These are phyloP conservation scores for Ogataea haglerorum DNA, from an alignment of 805 yeast genomes.

Conservation along the genomic window DNA sequence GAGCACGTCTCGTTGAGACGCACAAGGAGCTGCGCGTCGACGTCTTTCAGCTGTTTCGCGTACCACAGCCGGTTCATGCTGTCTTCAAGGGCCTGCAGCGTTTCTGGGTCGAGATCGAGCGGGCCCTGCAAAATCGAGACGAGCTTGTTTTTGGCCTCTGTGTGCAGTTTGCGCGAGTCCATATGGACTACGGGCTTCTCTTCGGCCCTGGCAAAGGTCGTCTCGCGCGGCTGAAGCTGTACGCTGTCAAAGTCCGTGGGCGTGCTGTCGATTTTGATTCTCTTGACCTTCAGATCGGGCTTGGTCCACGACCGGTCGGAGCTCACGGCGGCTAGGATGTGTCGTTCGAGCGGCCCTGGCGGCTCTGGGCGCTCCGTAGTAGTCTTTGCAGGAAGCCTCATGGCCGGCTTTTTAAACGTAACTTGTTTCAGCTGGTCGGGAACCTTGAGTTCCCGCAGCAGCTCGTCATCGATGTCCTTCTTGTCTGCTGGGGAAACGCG, in stretches of 20 bases:
- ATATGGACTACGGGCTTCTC: background rate
- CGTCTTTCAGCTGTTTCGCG: conserved; percentile 10
- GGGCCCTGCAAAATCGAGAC: conserved; percentile 18
- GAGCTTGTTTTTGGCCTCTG: conserved; percentile 3
- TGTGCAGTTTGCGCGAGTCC: conserved; percentile 1
- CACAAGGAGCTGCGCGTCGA: conserved; percentile 28
- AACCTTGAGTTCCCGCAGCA: conserved; percentile 19
- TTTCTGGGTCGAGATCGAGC: conserved; percentile 20
- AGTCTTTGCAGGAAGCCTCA: conserved; percentile 7
- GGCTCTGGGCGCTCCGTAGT: background rate
- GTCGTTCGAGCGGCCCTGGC: conserved; percentile 13
- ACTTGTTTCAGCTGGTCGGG: conserved; percentile 22
- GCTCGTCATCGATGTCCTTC: conserved; percentile 26
- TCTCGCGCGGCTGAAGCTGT: background rate
- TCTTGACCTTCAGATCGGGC: conserved; percentile 28
- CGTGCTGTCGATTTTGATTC: conserved; percentile 21
- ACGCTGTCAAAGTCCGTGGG: conserved; percentile 8
- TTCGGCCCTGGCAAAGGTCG: background rate
- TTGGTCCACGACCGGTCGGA: conserved; percentile 22
- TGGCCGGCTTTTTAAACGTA: conserved; percentile 36
- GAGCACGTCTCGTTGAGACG: conserved; percentile 34
- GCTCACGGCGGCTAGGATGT: conserved; percentile 14
- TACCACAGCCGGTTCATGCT: conserved; percentile 21
- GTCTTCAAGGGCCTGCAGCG: conserved; percentile 23
- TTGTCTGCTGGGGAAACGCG: conserved; percentile 2